Evolutionary conservation across 169 alveolate genomes (phyloP).

Genomic region (Eimeria acervulina): DNA sequence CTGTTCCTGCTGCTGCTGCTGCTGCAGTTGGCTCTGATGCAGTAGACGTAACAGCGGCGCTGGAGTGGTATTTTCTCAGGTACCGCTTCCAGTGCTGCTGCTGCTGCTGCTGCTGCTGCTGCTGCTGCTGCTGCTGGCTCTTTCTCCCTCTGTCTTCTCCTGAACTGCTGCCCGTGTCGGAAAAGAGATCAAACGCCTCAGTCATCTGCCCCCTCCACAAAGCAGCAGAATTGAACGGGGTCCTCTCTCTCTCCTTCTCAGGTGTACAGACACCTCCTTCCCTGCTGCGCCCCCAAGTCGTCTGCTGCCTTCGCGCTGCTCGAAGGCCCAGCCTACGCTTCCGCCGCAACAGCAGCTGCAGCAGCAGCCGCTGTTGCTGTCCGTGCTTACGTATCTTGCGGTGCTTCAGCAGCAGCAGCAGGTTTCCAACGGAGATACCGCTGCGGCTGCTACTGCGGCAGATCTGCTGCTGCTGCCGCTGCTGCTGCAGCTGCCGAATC

Average conservation of each 20-base stretch:
- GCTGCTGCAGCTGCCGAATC: constrained; percentile 18
- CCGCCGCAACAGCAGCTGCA: neutral
- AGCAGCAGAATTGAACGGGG: neutral
- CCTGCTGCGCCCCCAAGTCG: neutral
- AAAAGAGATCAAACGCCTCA: neutral
- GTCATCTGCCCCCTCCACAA: neutral
- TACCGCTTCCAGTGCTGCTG: neutral
- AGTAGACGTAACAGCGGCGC: neutral
- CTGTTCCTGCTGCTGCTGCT: neutral
- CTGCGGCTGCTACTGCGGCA: neutral
- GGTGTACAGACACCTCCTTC: neutral
- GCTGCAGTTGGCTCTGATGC: neutral
- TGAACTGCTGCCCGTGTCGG: neutral
- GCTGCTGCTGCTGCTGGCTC: constrained; percentile 3
- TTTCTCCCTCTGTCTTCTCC: neutral
- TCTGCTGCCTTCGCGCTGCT: neutral
- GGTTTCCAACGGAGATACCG: neutral
- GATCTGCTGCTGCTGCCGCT: neutral
- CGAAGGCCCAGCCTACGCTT: neutral
- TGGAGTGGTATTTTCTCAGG: neutral
- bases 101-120: neutral
- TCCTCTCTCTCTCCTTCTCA: neutral
- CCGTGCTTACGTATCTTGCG: neutral
- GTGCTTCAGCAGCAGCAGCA: constrained; percentile 21
- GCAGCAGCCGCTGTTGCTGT: constrained; percentile 7